A percentile compares a stretch with the other conserved stretches of the same genome.
Evolutionary conservation across 352 stramenopile genomes (phyloP).

Genomic region (Bremia lactucae): DNA sequence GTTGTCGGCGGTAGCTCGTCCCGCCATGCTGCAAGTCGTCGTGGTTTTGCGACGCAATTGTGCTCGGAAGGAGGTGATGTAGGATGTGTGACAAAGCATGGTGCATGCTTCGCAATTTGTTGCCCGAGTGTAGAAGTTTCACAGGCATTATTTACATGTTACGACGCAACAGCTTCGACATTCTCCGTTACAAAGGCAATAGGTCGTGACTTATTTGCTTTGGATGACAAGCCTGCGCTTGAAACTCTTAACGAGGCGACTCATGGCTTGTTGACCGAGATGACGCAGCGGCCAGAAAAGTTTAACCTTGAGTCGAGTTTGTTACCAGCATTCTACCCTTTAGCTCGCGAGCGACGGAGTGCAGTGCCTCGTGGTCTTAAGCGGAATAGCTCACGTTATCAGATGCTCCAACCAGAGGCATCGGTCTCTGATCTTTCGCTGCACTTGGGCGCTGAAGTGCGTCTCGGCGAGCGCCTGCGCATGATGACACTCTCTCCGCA

Average conservation of each 20-base stretch:
- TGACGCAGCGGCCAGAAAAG: constrained; percentile 39
- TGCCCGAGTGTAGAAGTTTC: constrained; percentile 69
- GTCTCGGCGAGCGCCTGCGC: constrained; percentile 49
- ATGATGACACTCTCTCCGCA: constrained; percentile 65
- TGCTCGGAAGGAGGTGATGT: constrained; percentile 58
- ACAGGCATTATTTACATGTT: constrained; percentile 75
- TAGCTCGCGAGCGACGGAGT: constrained; percentile 41
- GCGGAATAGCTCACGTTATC: constrained; percentile 37
- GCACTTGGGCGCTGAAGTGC: constrained; percentile 41
- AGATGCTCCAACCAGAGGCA: constrained; percentile 64
- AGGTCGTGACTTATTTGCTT: constrained; percentile 41
- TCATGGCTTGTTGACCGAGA: constrained; percentile 62
- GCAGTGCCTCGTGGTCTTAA: constrained; percentile 23
- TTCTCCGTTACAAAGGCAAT: constrained; percentile 59
- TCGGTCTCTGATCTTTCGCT: constrained; percentile 39
- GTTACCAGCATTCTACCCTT: constrained; percentile 62
- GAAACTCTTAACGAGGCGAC: constrained; percentile 61
- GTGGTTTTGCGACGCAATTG: constrained; percentile 45
- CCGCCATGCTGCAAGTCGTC: constrained; percentile 13
- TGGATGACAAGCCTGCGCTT: constrained; percentile 71
- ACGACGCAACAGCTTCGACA: constrained; percentile 56
- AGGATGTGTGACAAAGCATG: constrained; percentile 56
- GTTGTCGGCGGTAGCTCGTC: constrained; percentile 51
- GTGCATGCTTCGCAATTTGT: constrained; percentile 67
- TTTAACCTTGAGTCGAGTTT: constrained; percentile 57